Percentiles rank a stretch among this genome's conserved stretches.
Evolutionary conservation across 164 flowering plant genomes (phyloP).

Genomic region (Warburgia ugandensis): DNA sequence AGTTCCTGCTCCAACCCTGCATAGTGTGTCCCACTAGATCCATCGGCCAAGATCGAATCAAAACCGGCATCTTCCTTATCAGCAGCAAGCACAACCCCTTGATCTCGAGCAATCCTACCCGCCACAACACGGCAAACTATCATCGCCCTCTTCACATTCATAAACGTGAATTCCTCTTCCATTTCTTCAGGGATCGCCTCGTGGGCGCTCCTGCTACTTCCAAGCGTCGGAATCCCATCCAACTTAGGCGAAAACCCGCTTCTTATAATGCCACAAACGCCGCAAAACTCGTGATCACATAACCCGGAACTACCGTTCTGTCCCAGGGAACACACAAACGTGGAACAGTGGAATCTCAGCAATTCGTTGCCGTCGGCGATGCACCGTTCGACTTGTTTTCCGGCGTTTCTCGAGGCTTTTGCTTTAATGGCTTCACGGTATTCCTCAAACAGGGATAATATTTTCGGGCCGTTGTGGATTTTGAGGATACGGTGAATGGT

Average conservation of each 20-base stretch:
- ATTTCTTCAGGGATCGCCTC: slow-evolving; percentile 62
- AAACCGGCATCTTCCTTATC: slow-evolving; percentile 49
- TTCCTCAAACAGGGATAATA: slow-evolving; percentile 60
- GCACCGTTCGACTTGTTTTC: slow-evolving; percentile 53
- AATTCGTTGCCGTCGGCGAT: slow-evolving; percentile 87
- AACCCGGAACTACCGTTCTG: slow-evolving; percentile 40
- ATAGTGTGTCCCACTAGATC: slow-evolving; percentile 22
- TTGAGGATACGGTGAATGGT: slow-evolving; percentile 52
- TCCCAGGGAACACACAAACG: slow-evolving; percentile 64
- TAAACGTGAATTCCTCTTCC: slow-evolving; percentile 74
- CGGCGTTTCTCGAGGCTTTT: slow-evolving; percentile 30
- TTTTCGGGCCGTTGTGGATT: slow-evolving; percentile 63
- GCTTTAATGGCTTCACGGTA: slow-evolving; percentile 56
- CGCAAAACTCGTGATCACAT: slow-evolving; percentile 52
- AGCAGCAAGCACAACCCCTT: slow-evolving; percentile 10
- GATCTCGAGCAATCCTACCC: slow-evolving; percentile 63
- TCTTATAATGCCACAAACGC: slow-evolving; percentile 65
- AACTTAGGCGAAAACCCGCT: slow-evolving; percentile 72
- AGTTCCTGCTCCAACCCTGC: slow-evolving; percentile 52
- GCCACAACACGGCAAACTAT: slow-evolving; percentile 86
- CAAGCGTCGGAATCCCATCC: slow-evolving; percentile 68
- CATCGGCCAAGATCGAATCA: slow-evolving; percentile 58
- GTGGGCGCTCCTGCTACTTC: slow-evolving; percentile 67
- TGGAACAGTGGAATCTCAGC: slow-evolving; percentile 69
- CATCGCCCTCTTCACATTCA: slow-evolving; percentile 78